Evolutionary conservation across 129 eudicot genomes (phyloP).

Genomic region (Helianthus tuberosus): DNA sequence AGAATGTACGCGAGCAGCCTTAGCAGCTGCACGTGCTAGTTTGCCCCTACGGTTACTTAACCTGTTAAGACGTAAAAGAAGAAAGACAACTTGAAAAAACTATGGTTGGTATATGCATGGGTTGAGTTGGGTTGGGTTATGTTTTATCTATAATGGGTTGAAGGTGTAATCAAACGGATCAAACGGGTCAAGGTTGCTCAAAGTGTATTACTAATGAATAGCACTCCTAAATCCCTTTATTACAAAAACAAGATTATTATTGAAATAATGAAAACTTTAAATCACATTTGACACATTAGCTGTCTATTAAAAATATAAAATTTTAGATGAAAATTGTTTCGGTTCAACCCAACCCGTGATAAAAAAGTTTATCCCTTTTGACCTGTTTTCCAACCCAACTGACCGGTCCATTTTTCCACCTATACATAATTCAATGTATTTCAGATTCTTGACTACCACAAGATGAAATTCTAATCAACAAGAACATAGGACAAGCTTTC

Average conservation of each 20-base stretch:
- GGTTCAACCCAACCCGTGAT: too few relatives aligned
- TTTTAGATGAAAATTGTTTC: too few relatives aligned
- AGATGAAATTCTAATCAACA: background rate
- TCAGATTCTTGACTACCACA: background rate
- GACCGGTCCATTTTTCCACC: too few relatives aligned
- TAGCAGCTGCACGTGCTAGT: slow-evolving; percentile 73
- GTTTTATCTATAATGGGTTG: background rate
- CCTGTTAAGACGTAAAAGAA: slow-evolving; percentile 42
- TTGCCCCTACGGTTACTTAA: slow-evolving; percentile 68
- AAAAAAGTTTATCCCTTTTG: too few relatives aligned
- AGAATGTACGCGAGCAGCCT: slow-evolving; percentile 41
- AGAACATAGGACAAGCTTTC: slow-evolving; percentile 8
- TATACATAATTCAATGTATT: too few relatives aligned
- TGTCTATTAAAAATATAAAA: too few relatives aligned
- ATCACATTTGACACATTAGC: too few relatives aligned
- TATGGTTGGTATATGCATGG: background rate
- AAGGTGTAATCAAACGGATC: background rate
- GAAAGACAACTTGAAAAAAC: background rate
- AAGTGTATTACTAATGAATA: background rate
- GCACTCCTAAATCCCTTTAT: background rate
- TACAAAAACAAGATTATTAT: too few relatives aligned
- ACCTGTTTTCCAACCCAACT: too few relatives aligned
- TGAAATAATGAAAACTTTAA: too few relatives aligned
- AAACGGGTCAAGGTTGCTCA: background rate
- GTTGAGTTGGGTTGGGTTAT: background rate